Evolutionary conservation across 202 grass and related monocot genomes (phyloP), one percentile per base, ranked within the genome.

Genomic region (Setaria italica): DNA sequence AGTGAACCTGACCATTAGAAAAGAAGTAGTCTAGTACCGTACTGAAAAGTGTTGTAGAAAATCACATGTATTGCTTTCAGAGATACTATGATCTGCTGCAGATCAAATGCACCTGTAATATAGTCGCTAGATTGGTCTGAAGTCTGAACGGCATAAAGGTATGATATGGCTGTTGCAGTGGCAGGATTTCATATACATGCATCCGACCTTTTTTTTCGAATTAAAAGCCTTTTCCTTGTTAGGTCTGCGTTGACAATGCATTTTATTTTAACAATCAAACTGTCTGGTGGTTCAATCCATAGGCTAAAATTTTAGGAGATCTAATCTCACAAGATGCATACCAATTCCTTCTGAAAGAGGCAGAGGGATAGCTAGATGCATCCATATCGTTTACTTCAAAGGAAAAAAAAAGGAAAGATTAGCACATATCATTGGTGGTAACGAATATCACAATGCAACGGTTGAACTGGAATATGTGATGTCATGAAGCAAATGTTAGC

Each of bases 401-500:
- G 42, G 57, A 19, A 41, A 37, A 79, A 43, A 16, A 14, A 12
- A 58, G 7, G 16, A 12, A 12, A 58, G 20, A 39, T 55, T 12
- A 45, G n/a, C 43, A 35, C 63, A 77, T 25, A 85, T 82, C 13
- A 86, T 79, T 83, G 79, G 57, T 21, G 72, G 45, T 25, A 21
- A 53, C 49, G 57, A 71, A 70, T 46, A 55, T 77, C 55, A 47
- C 7, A 34, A 72, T 82, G 14, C 39, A 45, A 72, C 13, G 67
- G 21, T 47, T 57, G 57, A 86, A 42, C n/a, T 3, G 20, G 83
- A 86, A 78, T 72, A 48, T 67, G 43, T 82, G 83, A 73, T 71
- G 83, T 73, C 79, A 86, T 10, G 37, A 56, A 47, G 20, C 48
- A 37, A 56, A 90, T 78, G 48, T 58, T 79, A 82, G 0, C 57